Base-by-base conservation (phyloP, 2,329 filamentous ascomycete genomes). In the Pseudogymnoascus destructans region DNA sequence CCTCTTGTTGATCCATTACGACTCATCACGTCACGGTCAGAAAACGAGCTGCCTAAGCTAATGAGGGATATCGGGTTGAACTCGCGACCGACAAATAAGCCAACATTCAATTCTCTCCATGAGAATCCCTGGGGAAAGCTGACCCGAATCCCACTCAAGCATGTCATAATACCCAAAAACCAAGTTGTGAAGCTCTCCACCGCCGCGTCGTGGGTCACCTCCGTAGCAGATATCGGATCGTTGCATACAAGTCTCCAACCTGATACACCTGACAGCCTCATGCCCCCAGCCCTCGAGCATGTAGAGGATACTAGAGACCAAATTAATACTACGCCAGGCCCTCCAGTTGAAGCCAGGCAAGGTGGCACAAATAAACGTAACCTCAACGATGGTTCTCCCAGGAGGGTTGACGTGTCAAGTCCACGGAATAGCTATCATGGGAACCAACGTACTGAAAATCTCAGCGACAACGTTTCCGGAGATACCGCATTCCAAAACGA, bases 131-230 rank as follows among this genome's bases (percentile, higher is more conserved):
- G 46, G 46, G 25, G 46, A 30, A 52, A 32, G 5, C 9, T 52
- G 46, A 19, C 13, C 42, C 21, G 46, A 8, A 52, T 52, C 5
- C 46, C 46, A 9, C 46, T 52, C 46, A 52, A 52, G 15, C 46
- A 52, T 32, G 25, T 52, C 25, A 52, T 52, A 32, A 52, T 52
- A 52, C 46, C 46, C n/a, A 52, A 52, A 52, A 32, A 19, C 15
- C 46, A 52, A 9, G 5, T 52, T 17, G 46, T 30, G 10, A n/a
- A 32, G 25, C 46, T 52, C 25, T 32, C 46, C 15, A 32, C 23
- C n/a, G 46, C 5, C 15, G 46, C 46, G 25, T 52, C 46, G 10
- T 52, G 46, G 46, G 46, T 52, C 25, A 32, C 46, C n/a, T 52
- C 46, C 5, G 23, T 32, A n/a, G 25, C 46, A 15, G 25, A 52